Evolutionary conservation across 371 early-diverging fungal species (phyloP), one percentile per base, ranked within the genome.

Genomic region (Rhizopus sp.): DNA sequence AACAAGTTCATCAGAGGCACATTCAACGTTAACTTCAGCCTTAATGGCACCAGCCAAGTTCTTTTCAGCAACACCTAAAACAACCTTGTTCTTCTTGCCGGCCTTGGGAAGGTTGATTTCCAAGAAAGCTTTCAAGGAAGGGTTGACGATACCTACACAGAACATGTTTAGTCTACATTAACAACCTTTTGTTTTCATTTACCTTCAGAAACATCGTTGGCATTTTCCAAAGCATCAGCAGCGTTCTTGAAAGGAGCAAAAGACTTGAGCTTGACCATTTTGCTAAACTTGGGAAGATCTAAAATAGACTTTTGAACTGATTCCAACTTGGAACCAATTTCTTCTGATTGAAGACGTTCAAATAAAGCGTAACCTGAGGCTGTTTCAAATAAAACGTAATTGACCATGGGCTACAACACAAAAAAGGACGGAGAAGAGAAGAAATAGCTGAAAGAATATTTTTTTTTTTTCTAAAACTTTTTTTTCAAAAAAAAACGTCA

Each of bases 151-250:
- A 67, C 91, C 92, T 93, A 62, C 4, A 17, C 5, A 15, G 1
- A 31, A 6, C 17, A 31, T 8, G 0, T 4, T 57, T 34, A 33
- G 30, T 54, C 23, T 23, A 23, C 23, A 29, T 32, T 45, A n/a
- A 34, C 10, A 9, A 4, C 1, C 9, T 12, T 52, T 52, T 52
- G 7, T 15, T 13, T 44, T 17, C 15, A n/a, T 55, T 52, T 75
- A 88, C 97, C 98, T 87, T 99, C 99, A 54, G 96, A 94, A 31
- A 99, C 89, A 68, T 96, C 96, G 81, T 94, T 97, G 54, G 92
- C 89, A 76, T 96, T 97, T 75, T 97, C 96, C 35, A 99, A 82
- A 70, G 99, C 99, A 73, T 99, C 93, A 38, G 92, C 94, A 37
- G 98, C 97, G 66, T 79, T 91, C 78, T 95, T 96, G 88, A 98